Evolutionary conservation across 1,284 basidiomycete species (phyloP).

Genomic region (Anthracocystis setariae): DNA sequence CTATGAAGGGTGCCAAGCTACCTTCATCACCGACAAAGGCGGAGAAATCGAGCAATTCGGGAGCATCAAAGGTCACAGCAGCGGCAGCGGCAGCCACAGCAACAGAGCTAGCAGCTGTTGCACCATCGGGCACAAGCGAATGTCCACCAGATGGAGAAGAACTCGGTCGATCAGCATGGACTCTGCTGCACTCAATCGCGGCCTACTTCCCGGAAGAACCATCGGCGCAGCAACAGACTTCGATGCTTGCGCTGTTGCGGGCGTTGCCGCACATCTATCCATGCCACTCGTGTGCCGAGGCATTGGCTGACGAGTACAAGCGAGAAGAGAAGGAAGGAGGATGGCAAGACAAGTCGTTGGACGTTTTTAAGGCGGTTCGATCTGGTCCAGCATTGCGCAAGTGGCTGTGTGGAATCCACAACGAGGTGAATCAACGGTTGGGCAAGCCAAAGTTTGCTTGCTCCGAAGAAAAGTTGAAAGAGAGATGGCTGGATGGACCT

Average conservation of each 20-base stretch:
- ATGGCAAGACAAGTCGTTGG: slow-evolving; percentile 41
- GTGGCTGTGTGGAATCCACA: slow-evolving; percentile 65
- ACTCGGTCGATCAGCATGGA: slow-evolving; percentile 63
- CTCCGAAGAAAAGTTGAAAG: slow-evolving; percentile 44
- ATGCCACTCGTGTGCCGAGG: slow-evolving; percentile 59
- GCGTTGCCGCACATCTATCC: slow-evolving; percentile 62
- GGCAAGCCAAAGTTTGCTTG: slow-evolving; percentile 62
- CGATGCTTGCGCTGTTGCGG: slow-evolving; percentile 57
- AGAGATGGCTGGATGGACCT: slow-evolving; percentile 62
- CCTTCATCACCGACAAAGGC: slow-evolving; percentile 1
- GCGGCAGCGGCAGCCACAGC: slow-evolving; percentile 6
- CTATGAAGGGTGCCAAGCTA: slow-evolving; percentile 49
- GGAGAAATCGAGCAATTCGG: not conserved
- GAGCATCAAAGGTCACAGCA: not conserved
- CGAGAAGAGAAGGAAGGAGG: slow-evolving; percentile 39
- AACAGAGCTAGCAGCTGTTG: slow-evolving; percentile 7
- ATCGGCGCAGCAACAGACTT: slow-evolving; percentile 42
- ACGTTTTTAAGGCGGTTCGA: slow-evolving; percentile 23
- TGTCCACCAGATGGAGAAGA: slow-evolving; percentile 65
- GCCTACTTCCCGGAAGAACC: slow-evolving; percentile 64
- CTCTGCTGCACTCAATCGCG: slow-evolving; percentile 61
- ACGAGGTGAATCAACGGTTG: slow-evolving; percentile 63
- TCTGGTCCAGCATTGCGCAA: slow-evolving; percentile 45
- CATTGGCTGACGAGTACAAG: slow-evolving; percentile 53
- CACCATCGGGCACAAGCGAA: not conserved